These are phyloP conservation scores for Podospora pseudoanserina DNA, from an alignment of 495 filamentous ascomycete genomes.

Conservation along the genomic window DNA sequence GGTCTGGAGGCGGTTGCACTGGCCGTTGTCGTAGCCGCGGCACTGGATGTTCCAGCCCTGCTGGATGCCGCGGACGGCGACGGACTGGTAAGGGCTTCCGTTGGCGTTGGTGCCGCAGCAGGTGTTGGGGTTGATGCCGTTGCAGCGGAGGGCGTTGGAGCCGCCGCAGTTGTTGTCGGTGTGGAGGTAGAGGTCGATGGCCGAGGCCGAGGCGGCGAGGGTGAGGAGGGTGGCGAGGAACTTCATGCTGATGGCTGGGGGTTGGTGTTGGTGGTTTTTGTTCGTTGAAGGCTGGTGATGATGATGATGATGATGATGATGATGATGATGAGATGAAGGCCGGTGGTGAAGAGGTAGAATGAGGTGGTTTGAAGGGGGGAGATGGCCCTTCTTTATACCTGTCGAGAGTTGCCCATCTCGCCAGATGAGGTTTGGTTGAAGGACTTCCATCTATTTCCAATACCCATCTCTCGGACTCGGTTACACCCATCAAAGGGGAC, in stretches of 20 bases:
- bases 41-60: background rate
- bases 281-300: background rate
- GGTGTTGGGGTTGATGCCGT: background rate
- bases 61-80: background rate
- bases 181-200: constrained; percentile 1
- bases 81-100: background rate
- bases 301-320: background rate
- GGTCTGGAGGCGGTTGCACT: background rate
- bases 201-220: background rate
- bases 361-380: no score
- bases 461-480: no score
- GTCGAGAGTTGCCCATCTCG: no score
- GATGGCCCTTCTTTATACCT: no score
- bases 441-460: no score
- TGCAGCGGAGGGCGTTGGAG: background rate
- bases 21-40: background rate
- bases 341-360: background rate
- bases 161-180: background rate
- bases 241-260: constrained; percentile 13
- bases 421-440: no score
- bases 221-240: constrained; percentile 4
- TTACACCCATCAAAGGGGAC: no score
- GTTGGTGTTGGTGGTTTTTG: background rate
- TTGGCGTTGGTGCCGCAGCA: background rate
- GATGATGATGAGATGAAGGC: background rate